phyloP scores from a whole-genome alignment of 495 filamentous ascomycete species.

The Hyaloscypha variabilis region DNA sequence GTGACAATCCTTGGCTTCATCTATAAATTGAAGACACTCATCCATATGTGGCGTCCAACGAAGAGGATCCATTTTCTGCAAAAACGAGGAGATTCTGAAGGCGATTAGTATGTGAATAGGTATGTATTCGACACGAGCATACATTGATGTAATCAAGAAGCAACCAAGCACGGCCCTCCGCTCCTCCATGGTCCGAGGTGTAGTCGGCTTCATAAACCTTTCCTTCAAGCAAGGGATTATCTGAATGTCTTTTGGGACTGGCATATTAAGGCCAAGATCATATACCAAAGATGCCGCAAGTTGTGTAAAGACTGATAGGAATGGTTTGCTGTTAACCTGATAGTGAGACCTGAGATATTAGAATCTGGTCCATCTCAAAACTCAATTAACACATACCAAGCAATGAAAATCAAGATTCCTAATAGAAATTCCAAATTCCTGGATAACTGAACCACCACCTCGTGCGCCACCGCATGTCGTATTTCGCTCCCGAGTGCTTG shows the following conservation, averaged over 20 bases:
- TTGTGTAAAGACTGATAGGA: slow-evolving; percentile 51
- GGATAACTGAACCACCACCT: slow-evolving; percentile 49
- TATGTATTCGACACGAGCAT: slow-evolving; percentile 13
- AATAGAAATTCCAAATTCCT: slow-evolving; percentile 58
- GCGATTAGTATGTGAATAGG: not conserved
- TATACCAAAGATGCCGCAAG: slow-evolving; percentile 53
- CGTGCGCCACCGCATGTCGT: slow-evolving; percentile 46
- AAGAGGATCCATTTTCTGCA: slow-evolving; percentile 49
- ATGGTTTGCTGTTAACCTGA: slow-evolving; percentile 33
- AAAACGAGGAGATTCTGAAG: slow-evolving; percentile 44
- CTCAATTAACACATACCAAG: too few species aligned
- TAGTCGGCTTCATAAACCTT: slow-evolving; percentile 11
- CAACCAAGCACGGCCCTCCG: slow-evolving; percentile 55
- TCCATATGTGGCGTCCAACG: slow-evolving; percentile 57
- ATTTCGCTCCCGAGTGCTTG: slow-evolving; percentile 39
- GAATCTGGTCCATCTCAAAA: too few species aligned
- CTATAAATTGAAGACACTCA: slow-evolving; percentile 41
- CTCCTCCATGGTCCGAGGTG: slow-evolving; percentile 50
- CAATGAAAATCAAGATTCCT: slow-evolving; percentile 43
- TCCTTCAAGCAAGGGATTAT: too few species aligned
- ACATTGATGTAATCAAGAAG: slow-evolving; percentile 56
- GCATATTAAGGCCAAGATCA: slow-evolving; percentile 59
- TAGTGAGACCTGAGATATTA: too few species aligned
- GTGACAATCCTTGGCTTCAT: slow-evolving; percentile 41
- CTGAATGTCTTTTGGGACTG: slow-evolving; percentile 1